A percentile compares a stretch with the other conserved stretches of the same genome.
phyloP scores from a whole-genome alignment of 140 eudicot genomes.

The Bidens hawaiensis region DNA sequence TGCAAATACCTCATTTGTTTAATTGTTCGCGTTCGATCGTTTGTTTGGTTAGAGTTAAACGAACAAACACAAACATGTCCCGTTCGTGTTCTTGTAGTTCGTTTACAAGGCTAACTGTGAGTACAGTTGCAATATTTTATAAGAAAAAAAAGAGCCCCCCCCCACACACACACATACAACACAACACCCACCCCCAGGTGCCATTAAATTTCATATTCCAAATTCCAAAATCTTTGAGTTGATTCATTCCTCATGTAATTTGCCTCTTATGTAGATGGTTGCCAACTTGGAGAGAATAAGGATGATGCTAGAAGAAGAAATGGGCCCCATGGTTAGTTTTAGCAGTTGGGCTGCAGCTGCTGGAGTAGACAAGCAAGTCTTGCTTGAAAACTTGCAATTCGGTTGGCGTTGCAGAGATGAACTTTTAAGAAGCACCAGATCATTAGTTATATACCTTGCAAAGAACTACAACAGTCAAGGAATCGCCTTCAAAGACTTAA shows the following conservation, averaged over 20 bases:
- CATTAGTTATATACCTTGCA: constrained; percentile 69
- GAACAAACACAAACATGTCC: too few relatives aligned
- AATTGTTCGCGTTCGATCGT: too few relatives aligned
- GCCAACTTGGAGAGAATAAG: constrained; percentile 65
- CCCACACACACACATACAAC: too few relatives aligned
- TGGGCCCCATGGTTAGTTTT: constrained; percentile 58
- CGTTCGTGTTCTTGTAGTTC: too few relatives aligned
- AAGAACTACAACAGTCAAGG: constrained; percentile 69
- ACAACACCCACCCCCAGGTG: too few relatives aligned
- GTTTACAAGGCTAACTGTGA: too few relatives aligned
- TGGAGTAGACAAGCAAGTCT: constrained; percentile 50
- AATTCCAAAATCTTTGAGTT: not conserved
- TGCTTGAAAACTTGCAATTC: constrained; percentile 56
- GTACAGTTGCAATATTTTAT: not conserved
- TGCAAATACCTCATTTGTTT: too few relatives aligned
- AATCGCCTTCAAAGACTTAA: constrained; percentile 66
- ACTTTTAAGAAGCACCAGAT: constrained; percentile 73
- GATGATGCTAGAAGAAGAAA: constrained; percentile 50
- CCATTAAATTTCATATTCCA: not conserved
- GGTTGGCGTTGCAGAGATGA: constrained; percentile 90
- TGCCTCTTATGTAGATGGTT: constrained; percentile 45
- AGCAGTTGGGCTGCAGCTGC: constrained; percentile 87
- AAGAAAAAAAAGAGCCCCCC: not conserved
- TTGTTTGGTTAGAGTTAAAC: too few relatives aligned
- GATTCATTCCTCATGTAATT: constrained; percentile 13